Evolutionary conservation across 2,329 filamentous ascomycete genomes (phyloP).

Genomic region (Botryotinia globosa): DNA sequence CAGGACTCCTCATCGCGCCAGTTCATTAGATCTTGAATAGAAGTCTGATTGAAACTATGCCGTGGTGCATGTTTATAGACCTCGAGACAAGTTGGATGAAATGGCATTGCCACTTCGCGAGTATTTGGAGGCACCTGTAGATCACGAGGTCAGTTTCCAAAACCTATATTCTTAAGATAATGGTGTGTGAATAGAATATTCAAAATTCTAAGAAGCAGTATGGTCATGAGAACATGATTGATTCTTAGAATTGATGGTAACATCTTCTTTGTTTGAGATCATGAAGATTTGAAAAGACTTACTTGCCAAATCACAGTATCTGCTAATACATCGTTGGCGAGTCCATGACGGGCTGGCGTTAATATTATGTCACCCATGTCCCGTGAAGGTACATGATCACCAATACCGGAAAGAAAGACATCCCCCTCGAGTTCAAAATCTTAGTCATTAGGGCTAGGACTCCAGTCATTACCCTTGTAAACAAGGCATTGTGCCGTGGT

Average conservation of each 20-base stretch:
- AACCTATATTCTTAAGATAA: not conserved
- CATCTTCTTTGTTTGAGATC: not conserved
- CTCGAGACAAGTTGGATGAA: constrained; percentile 30
- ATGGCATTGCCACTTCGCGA: constrained; percentile 19
- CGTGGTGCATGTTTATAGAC: constrained; percentile 22
- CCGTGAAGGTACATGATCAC: not conserved
- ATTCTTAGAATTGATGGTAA: not conserved
- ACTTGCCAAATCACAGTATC: not conserved
- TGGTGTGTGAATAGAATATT: not conserved
- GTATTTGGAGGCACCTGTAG: not conserved
- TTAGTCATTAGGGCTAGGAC: not conserved
- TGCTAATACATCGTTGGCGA: not conserved
- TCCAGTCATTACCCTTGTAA: not conserved
- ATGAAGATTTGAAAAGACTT: not conserved
- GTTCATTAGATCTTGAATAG: constrained; percentile 22
- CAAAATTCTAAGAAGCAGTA: not conserved
- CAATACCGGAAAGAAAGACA: not conserved
- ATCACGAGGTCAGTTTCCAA: not conserved
- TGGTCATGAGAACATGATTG: not conserved
- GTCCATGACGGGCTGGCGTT: not conserved
- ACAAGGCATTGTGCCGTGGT: not conserved
- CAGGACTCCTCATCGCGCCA: constrained; percentile 19
- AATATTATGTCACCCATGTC: not conserved
- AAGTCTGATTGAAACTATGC: constrained; percentile 2
- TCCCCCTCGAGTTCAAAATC: not conserved